A percentile compares a stretch with the other conserved stretches of the same genome.
These are phyloP conservation scores for Fragaria iinumae DNA, from an alignment of 306 rosid genomes.

Conservation along the genomic window DNA sequence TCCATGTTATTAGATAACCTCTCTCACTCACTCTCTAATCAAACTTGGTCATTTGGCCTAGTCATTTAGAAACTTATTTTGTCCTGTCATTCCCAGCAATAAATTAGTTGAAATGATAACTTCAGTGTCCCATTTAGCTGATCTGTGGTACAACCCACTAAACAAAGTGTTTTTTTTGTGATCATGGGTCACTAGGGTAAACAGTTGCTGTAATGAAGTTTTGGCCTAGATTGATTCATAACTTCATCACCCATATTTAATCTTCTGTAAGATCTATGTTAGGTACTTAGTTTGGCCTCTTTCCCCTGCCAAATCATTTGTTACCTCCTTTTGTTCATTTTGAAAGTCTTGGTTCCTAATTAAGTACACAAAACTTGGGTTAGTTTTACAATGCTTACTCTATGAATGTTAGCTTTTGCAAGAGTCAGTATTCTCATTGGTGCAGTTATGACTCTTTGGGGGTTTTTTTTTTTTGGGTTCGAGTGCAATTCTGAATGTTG, in stretches of 20 bases:
- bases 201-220: neutral
- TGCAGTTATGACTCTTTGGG: neutral
- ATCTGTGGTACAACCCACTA: too few relatives aligned
- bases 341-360: neutral
- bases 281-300: slow-evolving; percentile 10
- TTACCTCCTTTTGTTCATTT: neutral
- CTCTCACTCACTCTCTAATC: too few relatives aligned
- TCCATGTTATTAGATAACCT: too few relatives aligned
- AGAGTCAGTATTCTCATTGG: neutral
- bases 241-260: slow-evolving; percentile 11
- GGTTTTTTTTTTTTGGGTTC: neutral
- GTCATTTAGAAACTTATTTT: too few relatives aligned
- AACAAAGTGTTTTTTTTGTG: too few relatives aligned
- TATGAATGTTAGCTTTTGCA: neutral
- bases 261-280: slow-evolving; percentile 9
- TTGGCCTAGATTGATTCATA: slow-evolving; percentile 19
- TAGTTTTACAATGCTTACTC: neutral
- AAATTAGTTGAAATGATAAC: too few relatives aligned
- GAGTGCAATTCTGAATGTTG: neutral
- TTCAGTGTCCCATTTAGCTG: too few relatives aligned
- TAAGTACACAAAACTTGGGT: neutral
- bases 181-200: slow-evolving; percentile 24
- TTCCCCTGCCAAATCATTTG: neutral
- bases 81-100: too few relatives aligned
- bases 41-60: too few relatives aligned